phyloP scores from a whole-genome alignment of 352 stramenopile genomes.

The Phytophthora podocarpi region DNA sequence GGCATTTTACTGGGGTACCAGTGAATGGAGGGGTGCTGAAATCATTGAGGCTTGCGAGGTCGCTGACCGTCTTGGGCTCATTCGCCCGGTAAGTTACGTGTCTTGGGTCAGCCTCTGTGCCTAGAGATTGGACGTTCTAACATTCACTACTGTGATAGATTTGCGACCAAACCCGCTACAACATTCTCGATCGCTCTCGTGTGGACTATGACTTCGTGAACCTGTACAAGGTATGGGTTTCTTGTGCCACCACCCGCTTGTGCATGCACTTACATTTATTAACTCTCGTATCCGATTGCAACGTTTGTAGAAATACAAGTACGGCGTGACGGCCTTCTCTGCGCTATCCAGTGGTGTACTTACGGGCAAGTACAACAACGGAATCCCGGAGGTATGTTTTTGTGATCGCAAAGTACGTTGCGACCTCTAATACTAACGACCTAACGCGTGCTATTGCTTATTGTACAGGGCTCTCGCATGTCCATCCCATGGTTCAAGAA shows the following conservation, averaged over 20 bases:
- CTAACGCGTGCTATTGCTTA: too few species aligned
- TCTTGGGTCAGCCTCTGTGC: too few species aligned
- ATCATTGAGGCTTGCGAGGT: conserved; percentile 72
- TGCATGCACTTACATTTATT: too few species aligned
- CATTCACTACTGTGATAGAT: too few species aligned
- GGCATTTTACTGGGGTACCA: conserved; percentile 72
- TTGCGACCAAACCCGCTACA: conserved; percentile 74
- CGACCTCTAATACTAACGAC: too few species aligned
- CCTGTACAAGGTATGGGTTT: too few species aligned
- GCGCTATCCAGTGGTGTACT: conserved; percentile 70
- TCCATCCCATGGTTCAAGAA: conserved; percentile 58
- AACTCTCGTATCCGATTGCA: too few species aligned
- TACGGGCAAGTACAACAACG: conserved; percentile 83
- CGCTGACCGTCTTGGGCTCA: conserved; percentile 44
- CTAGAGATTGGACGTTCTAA: too few species aligned
- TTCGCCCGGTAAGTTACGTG: conserved; percentile 36
- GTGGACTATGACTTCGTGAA: conserved; percentile 77
- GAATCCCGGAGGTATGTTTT: conserved; percentile 76
- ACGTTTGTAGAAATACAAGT: conserved; percentile 77
- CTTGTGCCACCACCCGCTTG: too few species aligned
- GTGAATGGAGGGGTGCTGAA: conserved; percentile 81
- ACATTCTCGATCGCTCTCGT: conserved; percentile 71
- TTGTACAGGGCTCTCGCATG: conserved; percentile 62
- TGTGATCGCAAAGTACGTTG: too few species aligned
- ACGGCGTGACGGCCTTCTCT: conserved; percentile 76